A percentile compares a stretch with the other conserved stretches of the same genome.
These are phyloP conservation scores for Dioscorea dumetorum DNA, from an alignment of 106 monocot genomes.

Conservation along the genomic window DNA sequence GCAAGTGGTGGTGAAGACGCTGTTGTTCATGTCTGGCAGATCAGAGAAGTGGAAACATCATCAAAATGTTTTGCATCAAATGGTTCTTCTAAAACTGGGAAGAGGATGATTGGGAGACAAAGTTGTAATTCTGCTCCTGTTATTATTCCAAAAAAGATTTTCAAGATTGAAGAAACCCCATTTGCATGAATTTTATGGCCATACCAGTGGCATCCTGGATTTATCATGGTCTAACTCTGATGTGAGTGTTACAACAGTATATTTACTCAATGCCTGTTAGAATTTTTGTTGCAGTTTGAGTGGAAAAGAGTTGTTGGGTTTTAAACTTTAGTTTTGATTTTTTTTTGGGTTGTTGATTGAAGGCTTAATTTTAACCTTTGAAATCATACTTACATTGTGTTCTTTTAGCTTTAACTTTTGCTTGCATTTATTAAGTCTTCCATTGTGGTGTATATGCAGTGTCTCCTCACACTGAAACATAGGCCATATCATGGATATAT, in stretches of 20 bases:
- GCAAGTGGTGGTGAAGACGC: conserved; percentile 91
- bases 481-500: no score
- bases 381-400: no score
- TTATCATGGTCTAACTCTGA: conserved; percentile 81
- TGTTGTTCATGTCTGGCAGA: conserved; percentile 69
- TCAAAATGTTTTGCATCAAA: conserved; percentile 50
- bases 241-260: conserved; percentile 14
- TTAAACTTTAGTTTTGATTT: no score
- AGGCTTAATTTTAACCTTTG: no score
- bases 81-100: conserved; percentile 27
- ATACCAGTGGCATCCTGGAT: conserved; percentile 66
- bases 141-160: conserved; percentile 50
- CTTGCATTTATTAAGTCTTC: no score
- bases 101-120: conserved; percentile 9
- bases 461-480: conserved; percentile 66
- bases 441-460: conserved; percentile 25
- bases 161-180: conserved; percentile 56
- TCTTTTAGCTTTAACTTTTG: no score
- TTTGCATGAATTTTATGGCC: conserved; percentile 75
- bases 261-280: no score
- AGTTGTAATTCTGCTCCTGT: conserved; percentile 58
- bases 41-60: conserved; percentile 36
- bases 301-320: no score
- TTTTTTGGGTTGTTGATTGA: no score
- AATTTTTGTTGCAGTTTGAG: no score